Conservation (phyloP, 805 yeast species). For the Priceomyces fermenticarens region DNA sequence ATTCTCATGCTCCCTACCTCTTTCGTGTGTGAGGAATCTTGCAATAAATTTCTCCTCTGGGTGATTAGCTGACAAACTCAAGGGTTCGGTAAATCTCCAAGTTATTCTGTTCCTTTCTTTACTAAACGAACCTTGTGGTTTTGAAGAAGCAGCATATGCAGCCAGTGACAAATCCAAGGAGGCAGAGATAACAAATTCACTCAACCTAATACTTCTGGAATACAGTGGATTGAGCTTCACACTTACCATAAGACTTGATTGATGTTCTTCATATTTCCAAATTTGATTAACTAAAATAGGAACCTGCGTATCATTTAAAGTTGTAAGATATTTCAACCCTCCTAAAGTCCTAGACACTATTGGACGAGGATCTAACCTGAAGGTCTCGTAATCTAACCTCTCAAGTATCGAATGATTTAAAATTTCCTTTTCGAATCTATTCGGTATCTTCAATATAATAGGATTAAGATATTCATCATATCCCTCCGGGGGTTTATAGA, state of each 20-base stretch:
- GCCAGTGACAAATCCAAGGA: constrained; percentile 57
- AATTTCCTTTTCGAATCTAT: constrained; percentile 50
- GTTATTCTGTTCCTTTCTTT: constrained; percentile 82
- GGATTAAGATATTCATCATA: constrained; percentile 14
- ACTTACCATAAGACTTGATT: constrained; percentile 80
- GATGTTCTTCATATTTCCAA: constrained; percentile 86
- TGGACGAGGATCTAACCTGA: constrained; percentile 43
- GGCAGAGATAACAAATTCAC: constrained; percentile 62
- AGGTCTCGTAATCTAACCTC: constrained; percentile 27
- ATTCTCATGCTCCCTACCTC: constrained; percentile 66
- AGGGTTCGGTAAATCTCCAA: constrained; percentile 61
- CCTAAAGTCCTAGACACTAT: constrained; percentile 69
- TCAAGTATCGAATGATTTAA: constrained; percentile 36
- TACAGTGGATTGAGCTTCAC: constrained; percentile 54
- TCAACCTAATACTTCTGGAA: constrained; percentile 38
- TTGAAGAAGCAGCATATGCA: constrained; percentile 73
- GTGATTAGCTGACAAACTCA: constrained; percentile 30
- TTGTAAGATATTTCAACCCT: constrained; percentile 71
- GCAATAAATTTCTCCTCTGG: constrained; percentile 75
- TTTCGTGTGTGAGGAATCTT: constrained; percentile 74
- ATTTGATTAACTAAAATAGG: constrained; percentile 77
- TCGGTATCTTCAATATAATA: constrained; percentile 38
- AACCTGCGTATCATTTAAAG: constrained; percentile 40
- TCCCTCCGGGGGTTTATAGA: constrained; percentile 42
- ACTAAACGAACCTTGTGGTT: constrained; percentile 90